Conservation (phyloP, 2,329 filamentous ascomycete genomes). For the Sporothrix pseudoabietina region DNA sequence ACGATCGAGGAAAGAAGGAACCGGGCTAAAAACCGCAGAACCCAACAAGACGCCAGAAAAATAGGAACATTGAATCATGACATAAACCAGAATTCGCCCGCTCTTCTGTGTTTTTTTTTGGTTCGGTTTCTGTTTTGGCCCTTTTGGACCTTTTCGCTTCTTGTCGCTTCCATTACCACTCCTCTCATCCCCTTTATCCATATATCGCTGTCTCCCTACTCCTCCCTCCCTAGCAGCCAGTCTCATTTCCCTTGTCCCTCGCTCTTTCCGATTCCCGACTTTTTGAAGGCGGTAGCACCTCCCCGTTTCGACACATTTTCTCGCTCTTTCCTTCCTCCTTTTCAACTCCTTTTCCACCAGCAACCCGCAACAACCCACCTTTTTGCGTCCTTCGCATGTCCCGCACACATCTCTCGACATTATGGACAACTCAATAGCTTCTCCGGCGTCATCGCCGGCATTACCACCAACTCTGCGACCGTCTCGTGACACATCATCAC, state of each 20-base stretch:
- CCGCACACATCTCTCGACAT: neutral
- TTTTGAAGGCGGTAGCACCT: neutral
- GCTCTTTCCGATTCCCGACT: constrained; percentile 15
- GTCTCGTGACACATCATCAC: constrained; percentile 18
- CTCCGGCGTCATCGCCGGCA: constrained; percentile 27
- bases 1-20: constrained; percentile 1
- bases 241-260: constrained; percentile 23
- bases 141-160: constrained; percentile 20
- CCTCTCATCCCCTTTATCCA: neutral
- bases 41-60: constrained; percentile 11
- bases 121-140: constrained; percentile 3
- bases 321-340: neutral
- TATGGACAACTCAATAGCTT: constrained; percentile 31
- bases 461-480: constrained; percentile 9
- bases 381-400: neutral
- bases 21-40: constrained; percentile 16
- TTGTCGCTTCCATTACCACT: constrained; percentile 8
- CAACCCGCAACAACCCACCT: neutral
- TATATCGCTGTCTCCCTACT: constrained; percentile 2
- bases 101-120: neutral
- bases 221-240: neutral
- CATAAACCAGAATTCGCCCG: neutral
- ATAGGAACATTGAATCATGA: constrained; percentile 16
- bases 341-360: neutral
- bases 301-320: constrained; percentile 2